These are phyloP conservation scores for Apiospora phragmitis DNA, from an alignment of 2,329 filamentous ascomycete species.

Conservation along the genomic window DNA sequence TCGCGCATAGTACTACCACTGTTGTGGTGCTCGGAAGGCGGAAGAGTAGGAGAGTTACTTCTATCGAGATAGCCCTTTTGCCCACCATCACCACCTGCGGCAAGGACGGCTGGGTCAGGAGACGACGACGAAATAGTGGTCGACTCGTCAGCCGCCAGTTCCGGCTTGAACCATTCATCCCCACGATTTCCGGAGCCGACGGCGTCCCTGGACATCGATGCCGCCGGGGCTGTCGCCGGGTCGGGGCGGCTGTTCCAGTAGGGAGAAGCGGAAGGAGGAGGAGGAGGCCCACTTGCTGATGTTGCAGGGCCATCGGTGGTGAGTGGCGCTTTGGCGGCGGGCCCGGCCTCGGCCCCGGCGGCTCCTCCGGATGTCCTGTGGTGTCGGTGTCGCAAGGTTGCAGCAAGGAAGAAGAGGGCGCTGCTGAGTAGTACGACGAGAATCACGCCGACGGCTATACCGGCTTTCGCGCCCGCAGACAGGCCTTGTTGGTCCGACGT, in stretches of 20 bases:
- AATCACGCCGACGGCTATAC: background rate
- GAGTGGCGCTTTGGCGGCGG: background rate
- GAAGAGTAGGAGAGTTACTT: background rate
- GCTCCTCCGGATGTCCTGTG: background rate
- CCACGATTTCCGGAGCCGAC: background rate
- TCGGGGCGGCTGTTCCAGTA: background rate
- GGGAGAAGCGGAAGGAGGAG: background rate
- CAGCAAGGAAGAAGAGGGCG: background rate
- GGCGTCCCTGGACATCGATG: background rate
- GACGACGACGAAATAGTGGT: background rate
- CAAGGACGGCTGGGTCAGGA: background rate
- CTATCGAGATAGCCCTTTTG: background rate
- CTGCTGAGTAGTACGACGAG: background rate
- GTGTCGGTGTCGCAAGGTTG: background rate
- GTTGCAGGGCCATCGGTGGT: background rate
- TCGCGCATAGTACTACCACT: background rate
- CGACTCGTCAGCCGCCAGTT: slow-evolving; percentile 21
- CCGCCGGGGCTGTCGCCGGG: background rate
- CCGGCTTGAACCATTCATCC: slow-evolving; percentile 17
- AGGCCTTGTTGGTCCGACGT: background rate
- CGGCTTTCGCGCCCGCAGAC: background rate
- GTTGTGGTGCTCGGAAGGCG: background rate
- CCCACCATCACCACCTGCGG: background rate
- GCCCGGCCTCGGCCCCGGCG: slow-evolving; percentile 11
- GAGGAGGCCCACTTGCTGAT: background rate